These are phyloP conservation scores for Eimeria sp. DNA, from an alignment of 169 alveolate species.

Conservation along the genomic window DNA sequence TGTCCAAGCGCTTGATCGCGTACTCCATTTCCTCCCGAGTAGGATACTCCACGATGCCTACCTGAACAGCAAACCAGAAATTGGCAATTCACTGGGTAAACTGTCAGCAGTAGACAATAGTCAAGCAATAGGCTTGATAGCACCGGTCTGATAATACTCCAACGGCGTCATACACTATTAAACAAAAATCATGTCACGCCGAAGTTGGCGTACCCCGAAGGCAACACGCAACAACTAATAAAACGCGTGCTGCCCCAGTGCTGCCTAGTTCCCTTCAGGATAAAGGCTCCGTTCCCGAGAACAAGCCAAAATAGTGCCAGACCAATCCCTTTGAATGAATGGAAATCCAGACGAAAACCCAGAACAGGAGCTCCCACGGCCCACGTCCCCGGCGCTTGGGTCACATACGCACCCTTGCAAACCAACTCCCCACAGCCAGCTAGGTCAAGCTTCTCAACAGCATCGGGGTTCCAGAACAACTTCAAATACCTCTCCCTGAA, in stretches of 20 bases:
- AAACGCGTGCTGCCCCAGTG: constrained; percentile 35
- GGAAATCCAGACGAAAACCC: constrained; percentile 14
- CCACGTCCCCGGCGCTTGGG: constrained; percentile 51
- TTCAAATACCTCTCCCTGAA: constrained; percentile 45
- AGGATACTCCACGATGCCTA: constrained; percentile 64
- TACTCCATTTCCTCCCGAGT: constrained; percentile 66
- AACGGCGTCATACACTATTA: background rate
- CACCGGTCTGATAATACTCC: background rate
- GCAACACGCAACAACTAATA: background rate
- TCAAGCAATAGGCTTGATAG: background rate
- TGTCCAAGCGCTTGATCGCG: constrained; percentile 59
- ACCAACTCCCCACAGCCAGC: constrained; percentile 34
- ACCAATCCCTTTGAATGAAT: constrained; percentile 29
- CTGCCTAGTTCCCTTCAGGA: constrained; percentile 28
- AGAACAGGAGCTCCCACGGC: constrained; percentile 49
- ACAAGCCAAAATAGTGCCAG: constrained; percentile 36
- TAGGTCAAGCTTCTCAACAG: constrained; percentile 44
- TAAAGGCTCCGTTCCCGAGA: constrained; percentile 40
- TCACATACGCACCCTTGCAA: constrained; percentile 47
- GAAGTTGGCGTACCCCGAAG: constrained; percentile 17
- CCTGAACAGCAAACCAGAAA: constrained; percentile 16
- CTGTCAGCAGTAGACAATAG: background rate
- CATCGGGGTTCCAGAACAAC: constrained; percentile 58
- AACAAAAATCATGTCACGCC: constrained; percentile 21
- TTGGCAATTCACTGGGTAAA: background rate